Evolutionary conservation across 352 stramenopile species (phyloP).

Genomic region (Pythium graminicola): DNA sequence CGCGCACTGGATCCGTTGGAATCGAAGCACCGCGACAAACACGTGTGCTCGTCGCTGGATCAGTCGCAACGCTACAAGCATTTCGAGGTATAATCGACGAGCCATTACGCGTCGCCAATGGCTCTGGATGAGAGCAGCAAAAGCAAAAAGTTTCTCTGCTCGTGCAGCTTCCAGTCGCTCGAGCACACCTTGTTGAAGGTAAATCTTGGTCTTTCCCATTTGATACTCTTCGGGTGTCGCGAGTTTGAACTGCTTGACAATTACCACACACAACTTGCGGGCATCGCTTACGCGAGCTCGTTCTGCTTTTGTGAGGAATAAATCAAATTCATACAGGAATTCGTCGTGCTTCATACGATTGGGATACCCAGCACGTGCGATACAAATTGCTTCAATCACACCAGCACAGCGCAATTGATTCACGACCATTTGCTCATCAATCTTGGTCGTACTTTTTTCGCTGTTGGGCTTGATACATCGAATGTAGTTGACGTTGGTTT

Average conservation of each 20-base stretch:
- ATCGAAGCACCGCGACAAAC: conserved; percentile 33
- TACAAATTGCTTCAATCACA: conserved; percentile 98
- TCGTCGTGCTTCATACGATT: conserved; percentile 92
- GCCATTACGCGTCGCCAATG: conserved; percentile 46
- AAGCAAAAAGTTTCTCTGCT: conserved; percentile 59
- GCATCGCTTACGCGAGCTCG: conserved; percentile 23
- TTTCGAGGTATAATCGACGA: conserved; percentile 30
- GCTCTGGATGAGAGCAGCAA: conserved; percentile 54
- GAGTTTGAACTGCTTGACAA: conserved; percentile 62
- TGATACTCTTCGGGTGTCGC: conserved; percentile 61
- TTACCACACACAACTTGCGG: conserved; percentile 37
- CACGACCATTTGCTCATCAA: conserved; percentile 92
- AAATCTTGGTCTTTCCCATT: conserved; percentile 82
- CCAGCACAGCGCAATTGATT: conserved; percentile 97
- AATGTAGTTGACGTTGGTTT: conserved; percentile 97
- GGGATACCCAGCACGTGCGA: conserved; percentile 97
- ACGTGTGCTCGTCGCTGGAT: conserved; percentile 49
- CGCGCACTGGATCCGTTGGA: conserved; percentile 24
- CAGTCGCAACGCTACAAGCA: conserved; percentile 29
- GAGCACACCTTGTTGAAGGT: conserved; percentile 77
- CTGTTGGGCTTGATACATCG: conserved; percentile 99
- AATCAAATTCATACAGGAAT: conserved; percentile 78
- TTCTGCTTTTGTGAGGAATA: conserved; percentile 46
- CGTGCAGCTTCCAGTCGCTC: conserved; percentile 60
- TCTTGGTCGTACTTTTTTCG: conserved; percentile 86